Percentiles rank a stretch among this genome's conserved stretches.
phyloP scores from a whole-genome alignment of 345 rosid species.

The Salix viminalis region DNA sequence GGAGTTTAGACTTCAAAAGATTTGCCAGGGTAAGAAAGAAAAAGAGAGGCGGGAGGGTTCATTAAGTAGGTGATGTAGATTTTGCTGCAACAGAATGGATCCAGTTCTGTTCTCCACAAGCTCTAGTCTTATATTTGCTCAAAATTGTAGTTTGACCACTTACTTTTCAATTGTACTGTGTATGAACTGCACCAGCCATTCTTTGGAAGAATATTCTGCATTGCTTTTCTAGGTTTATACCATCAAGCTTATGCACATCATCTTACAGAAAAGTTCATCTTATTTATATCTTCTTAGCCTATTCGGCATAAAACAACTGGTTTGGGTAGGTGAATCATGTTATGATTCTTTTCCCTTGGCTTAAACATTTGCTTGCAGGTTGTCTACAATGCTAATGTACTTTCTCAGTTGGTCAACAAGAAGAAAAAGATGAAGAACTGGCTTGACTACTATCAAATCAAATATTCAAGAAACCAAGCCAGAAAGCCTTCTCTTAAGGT shows the following conservation, averaged over 20 bases:
- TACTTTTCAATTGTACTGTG: not conserved
- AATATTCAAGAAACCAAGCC: slow-evolving; percentile 56
- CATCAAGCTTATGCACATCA: not conserved
- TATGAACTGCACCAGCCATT: not conserved
- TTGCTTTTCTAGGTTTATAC: not conserved
- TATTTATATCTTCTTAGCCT: not conserved
- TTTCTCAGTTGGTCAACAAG: slow-evolving; percentile 54
- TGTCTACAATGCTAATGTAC: slow-evolving; percentile 67
- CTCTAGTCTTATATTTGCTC: not conserved
- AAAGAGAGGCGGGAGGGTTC: not conserved
- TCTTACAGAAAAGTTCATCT: not conserved
- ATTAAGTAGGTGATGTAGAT: not conserved
- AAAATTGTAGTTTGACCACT: not conserved
- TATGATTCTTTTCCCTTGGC: not conserved
- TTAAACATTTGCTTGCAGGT: slow-evolving; percentile 41
- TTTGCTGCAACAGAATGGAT: not conserved
- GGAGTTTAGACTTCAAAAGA: too few relatives aligned
- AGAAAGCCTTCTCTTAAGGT: slow-evolving; percentile 60
- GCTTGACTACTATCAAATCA: slow-evolving; percentile 79
- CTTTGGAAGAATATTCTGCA: not conserved
- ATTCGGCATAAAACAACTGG: not conserved
- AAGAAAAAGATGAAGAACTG: slow-evolving; percentile 72
- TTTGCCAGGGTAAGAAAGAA: not conserved
- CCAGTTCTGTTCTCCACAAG: not conserved
- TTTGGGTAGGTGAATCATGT: not conserved